These are phyloP conservation scores for Pseudozyma flocculosa DNA, from an alignment of 1,284 basidiomycete genomes.

Conservation along the genomic window DNA sequence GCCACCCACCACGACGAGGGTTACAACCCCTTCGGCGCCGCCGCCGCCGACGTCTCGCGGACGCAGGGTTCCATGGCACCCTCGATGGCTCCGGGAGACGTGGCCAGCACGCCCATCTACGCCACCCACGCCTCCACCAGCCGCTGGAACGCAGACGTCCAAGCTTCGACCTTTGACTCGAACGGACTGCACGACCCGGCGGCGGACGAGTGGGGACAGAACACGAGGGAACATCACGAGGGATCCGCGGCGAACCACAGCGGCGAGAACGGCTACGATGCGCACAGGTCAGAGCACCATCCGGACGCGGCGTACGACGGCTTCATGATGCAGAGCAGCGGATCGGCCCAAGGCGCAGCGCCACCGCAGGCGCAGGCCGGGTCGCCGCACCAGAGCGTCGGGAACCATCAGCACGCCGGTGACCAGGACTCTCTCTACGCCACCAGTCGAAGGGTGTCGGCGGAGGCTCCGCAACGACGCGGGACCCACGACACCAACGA, in stretches of 20 bases:
- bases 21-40: slow-evolving; percentile 12
- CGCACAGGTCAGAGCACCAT: no score
- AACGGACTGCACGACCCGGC: slow-evolving; percentile 1
- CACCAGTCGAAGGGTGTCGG: not conserved
- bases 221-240: not conserved
- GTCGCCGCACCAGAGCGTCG: not conserved
- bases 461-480: not conserved
- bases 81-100: slow-evolving; percentile 9
- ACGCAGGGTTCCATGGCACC: slow-evolving; percentile 7
- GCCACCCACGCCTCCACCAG: slow-evolving; percentile 28
- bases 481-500: not conserved
- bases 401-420: not conserved
- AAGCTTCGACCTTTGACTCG: slow-evolving; percentile 1
- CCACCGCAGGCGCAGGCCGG: no score
- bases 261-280: no score
- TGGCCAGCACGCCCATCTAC: slow-evolving; percentile 31
- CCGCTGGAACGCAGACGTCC: slow-evolving; percentile 8
- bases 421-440: not conserved
- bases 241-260: not conserved
- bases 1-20: slow-evolving; percentile 15
- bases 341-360: slow-evolving; percentile 1
- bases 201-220: slow-evolving; percentile 5
- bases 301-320: slow-evolving; percentile 5
- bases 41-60: slow-evolving; percentile 6
- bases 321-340: slow-evolving; percentile 29